Conservation (phyloP, 2,329 filamentous ascomycete species). For the Diaporthe caulivora region DNA sequence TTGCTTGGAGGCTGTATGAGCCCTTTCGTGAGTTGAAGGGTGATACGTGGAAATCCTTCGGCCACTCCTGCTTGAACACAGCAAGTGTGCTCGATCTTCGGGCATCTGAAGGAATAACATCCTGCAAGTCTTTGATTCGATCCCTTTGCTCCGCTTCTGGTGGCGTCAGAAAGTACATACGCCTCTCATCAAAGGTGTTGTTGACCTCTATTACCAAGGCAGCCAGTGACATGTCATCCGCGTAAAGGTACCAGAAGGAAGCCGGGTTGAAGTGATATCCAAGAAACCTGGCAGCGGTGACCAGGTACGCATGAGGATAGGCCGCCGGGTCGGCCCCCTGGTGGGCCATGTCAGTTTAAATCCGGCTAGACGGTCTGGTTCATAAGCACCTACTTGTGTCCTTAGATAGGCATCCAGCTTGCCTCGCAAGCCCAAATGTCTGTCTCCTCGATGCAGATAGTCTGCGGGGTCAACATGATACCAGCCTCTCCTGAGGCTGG, state of each 20-base stretch:
- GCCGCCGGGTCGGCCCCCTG: slow-evolving; percentile 69
- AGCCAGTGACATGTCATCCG: slow-evolving; percentile 64
- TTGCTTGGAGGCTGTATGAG: slow-evolving; percentile 62
- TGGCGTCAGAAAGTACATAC: slow-evolving; percentile 72
- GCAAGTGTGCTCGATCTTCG: neutral
- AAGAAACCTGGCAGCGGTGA: slow-evolving; percentile 77
- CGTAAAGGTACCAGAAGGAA: slow-evolving; percentile 85
- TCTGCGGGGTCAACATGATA: slow-evolving; percentile 70
- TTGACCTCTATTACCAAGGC: slow-evolving; percentile 81
- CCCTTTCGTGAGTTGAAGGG: slow-evolving; percentile 77
- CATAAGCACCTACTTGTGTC: slow-evolving; percentile 61
- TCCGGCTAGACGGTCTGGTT: slow-evolving; percentile 38
- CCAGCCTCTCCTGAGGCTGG: slow-evolving; percentile 56
- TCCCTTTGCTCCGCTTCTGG: slow-evolving; percentile 32
- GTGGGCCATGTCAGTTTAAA: neutral
- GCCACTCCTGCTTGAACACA: slow-evolving; percentile 65
- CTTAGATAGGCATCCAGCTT: slow-evolving; percentile 73
- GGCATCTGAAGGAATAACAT: neutral
- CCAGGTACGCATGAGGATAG: slow-evolving; percentile 77
- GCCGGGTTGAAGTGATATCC: slow-evolving; percentile 82
- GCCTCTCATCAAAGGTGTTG: slow-evolving; percentile 80
- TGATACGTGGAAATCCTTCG: slow-evolving; percentile 82
- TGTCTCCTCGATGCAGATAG: slow-evolving; percentile 69
- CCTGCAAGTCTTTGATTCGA: slow-evolving; percentile 35
- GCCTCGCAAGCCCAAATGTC: slow-evolving; percentile 66